Base-by-base conservation (phyloP, 192 early-diverging fungal species). In the Umbelopsis ramanniana region DNA sequence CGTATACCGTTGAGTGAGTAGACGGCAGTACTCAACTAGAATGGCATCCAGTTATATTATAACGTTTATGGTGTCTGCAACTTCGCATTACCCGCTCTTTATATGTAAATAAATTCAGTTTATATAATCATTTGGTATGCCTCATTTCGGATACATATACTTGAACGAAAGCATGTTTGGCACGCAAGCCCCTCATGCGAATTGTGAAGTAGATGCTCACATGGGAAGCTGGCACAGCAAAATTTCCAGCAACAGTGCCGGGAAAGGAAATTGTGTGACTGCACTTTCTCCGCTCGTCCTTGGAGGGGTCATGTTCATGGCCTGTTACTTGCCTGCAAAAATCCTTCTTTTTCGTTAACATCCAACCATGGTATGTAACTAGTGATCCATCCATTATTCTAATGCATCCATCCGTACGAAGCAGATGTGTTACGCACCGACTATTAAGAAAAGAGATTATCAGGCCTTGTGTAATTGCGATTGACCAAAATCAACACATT, bases 281-380 rank as follows among this genome's bases (percentile, higher is more conserved):
- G 57, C 57, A n/a, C 15, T 63, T 37, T 63, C 57, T 54, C n/a
- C 53, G 22, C 53, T 54, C 29, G 53, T 26, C 12, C 29, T 37
- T 29, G 15, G 26, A 29, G 57, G 33, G 57, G 23, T 22, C 15
- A 17, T 63, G 29, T 35, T 63, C 17, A 26, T 9, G n/a, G 48
- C 12, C 17, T 50, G 48, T n/a, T 17, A 6, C 57, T n/a, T 35
- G 7, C 14, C 26, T 11, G 57, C 26, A 37, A 35, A 63, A 35
- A 29, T 63, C 57, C 57, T 63, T 63, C 57, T 63, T 63, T 63
- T 63, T 63, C 57, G 23, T 63, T 63, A 54, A n/a, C 57, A 63
- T 63, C 57, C 57, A 63, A 63, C 57, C 57, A 63, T 63, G 57
- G 57, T 63, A 63, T 63, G 57, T 63, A 63, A 19, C 4, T 19